phyloP scores from a whole-genome alignment of 2,329 filamentous ascomycete genomes.

The Blumeriella jaapii region DNA sequence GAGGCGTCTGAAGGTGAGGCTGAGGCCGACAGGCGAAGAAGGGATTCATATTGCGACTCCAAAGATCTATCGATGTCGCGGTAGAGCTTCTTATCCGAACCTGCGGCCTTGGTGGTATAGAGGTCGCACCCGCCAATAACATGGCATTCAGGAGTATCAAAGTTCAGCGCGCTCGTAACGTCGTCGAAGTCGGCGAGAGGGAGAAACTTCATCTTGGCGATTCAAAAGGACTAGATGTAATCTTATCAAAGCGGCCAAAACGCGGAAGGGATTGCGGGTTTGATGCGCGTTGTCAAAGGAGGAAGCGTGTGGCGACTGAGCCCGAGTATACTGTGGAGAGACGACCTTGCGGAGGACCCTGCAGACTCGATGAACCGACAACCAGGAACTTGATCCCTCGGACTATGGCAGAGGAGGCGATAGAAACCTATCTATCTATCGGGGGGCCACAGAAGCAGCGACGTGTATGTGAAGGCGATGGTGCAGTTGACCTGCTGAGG shows the following conservation, averaged over 20 bases:
- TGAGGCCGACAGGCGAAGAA: conserved; percentile 75
- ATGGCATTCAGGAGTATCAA: conserved; percentile 85
- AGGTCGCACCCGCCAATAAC: conserved; percentile 90
- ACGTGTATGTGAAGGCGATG: conserved; percentile 10
- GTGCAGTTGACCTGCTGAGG: conserved; percentile 27
- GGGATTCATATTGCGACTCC: conserved; percentile 80
- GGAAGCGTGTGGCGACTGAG: conserved; percentile 25
- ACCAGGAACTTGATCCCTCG: conserved; percentile 26
- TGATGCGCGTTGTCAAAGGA: conserved; percentile 18
- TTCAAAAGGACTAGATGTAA: conserved; percentile 15
- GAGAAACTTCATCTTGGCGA: conserved; percentile 57
- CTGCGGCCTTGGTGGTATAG: conserved; percentile 94
- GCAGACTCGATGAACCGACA: conserved; percentile 27
- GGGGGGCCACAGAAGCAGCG: conserved; percentile 15
- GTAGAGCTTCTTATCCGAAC: conserved; percentile 93
- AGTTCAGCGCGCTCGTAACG: conserved; percentile 87
- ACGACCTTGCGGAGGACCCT: conserved; percentile 24
- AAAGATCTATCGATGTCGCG: conserved; percentile 88
- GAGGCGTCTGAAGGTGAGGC: conserved; percentile 75
- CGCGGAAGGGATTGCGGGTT: conserved; percentile 8
- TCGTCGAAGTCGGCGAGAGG: conserved; percentile 84
- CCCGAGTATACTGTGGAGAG: conserved; percentile 25
- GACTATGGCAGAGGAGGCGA: conserved; percentile 8
- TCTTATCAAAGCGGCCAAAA: conserved; percentile 19
- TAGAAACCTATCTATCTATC: conserved; percentile 9